Conservation (phyloP, 83 land plant genomes). For the Picea abies region DNA sequence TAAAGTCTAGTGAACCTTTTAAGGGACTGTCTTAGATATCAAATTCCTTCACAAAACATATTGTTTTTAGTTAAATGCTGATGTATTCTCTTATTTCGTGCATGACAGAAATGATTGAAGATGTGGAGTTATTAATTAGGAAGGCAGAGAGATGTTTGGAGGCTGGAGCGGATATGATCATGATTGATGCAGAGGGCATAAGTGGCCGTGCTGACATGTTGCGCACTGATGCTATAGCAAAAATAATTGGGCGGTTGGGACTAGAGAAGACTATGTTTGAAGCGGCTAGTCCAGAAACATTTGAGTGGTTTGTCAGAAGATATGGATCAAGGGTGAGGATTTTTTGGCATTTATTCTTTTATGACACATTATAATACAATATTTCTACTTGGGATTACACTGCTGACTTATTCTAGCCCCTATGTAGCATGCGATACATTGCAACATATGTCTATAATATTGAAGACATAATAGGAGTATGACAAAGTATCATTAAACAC, state of each 20-base stretch:
- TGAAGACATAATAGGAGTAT: too few species aligned
- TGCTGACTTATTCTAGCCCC: too few species aligned
- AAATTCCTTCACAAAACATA: background rate
- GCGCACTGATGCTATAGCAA: conserved; percentile 77
- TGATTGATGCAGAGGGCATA: conserved; percentile 88
- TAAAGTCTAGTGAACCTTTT: background rate
- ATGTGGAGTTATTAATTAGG: conserved; percentile 71
- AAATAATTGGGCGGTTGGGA: conserved; percentile 82
- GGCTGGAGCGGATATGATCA: conserved; percentile 95
- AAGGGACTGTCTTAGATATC: background rate
- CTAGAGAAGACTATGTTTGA: conserved; percentile 94
- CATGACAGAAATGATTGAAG: conserved; percentile 57
- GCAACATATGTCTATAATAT: too few species aligned
- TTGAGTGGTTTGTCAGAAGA: conserved; percentile 85
- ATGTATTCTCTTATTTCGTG: background rate
- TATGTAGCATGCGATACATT: too few species aligned
- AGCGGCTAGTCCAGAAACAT: conserved; percentile 63
- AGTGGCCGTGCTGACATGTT: conserved; percentile 47
- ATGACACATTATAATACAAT: background rate
- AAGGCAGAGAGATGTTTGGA: conserved; percentile 92
- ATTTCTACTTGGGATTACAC: too few species aligned
- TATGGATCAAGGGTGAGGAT: conserved; percentile 79
- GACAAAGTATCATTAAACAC: too few species aligned
- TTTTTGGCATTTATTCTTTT: background rate
- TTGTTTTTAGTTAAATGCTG: background rate